Evolutionary conservation across 23 red algal species (phyloP).

Genomic region (Porphyridium purpureum): DNA sequence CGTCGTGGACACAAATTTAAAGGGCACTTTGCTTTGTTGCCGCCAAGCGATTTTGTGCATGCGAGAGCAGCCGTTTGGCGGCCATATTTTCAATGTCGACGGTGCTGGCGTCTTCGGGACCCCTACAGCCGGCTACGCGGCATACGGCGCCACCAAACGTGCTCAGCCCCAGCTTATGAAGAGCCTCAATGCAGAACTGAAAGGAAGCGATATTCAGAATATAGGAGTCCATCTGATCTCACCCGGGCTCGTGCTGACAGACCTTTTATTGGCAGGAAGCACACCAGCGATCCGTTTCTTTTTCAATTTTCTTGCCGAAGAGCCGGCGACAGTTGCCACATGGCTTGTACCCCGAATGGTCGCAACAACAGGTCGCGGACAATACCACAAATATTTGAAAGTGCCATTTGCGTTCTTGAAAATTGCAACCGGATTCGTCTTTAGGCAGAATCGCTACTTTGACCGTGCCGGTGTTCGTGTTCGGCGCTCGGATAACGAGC

Average conservation of each 20-base stretch:
- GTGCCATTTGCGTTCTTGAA: background rate
- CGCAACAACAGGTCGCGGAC: background rate
- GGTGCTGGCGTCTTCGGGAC: constrained; percentile 38
- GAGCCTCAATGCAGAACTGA: constrained; percentile 23
- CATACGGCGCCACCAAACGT: constrained; percentile 70
- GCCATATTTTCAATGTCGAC: constrained; percentile 61
- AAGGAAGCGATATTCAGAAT: background rate
- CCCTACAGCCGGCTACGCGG: constrained; percentile 29
- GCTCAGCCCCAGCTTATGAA: constrained; percentile 48
- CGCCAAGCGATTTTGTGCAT: constrained; percentile 12
- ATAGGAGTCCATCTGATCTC: constrained; percentile 30
- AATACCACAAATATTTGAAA: background rate
- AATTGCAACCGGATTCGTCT: background rate
- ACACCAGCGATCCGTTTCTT: constrained; percentile 12
- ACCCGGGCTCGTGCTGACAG: constrained; percentile 82
- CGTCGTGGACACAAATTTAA: constrained; percentile 40
- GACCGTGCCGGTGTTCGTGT: too few relatives aligned
- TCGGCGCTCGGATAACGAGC: too few relatives aligned
- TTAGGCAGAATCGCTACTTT: background rate
- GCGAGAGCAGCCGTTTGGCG: background rate
- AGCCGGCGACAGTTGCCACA: constrained; percentile 54
- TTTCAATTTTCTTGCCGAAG: constrained; percentile 75
- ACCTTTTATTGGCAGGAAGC: constrained; percentile 48
- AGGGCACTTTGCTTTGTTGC: constrained; percentile 34
- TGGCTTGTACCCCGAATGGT: constrained; percentile 39